phyloP scores from a whole-genome alignment of 768 basidiomycete species.

The Scleroderma citrinum region DNA sequence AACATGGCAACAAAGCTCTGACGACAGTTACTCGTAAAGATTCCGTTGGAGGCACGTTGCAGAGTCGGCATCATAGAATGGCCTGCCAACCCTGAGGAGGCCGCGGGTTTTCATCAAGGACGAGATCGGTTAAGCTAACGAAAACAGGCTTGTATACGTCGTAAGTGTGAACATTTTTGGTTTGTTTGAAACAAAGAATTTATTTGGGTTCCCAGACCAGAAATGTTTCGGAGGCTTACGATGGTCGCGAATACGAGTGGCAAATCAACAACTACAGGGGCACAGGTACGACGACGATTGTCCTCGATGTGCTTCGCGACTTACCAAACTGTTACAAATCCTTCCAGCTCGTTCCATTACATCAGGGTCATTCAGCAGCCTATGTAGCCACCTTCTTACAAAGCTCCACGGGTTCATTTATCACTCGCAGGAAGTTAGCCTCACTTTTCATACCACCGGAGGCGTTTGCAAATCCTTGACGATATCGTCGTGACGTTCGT shows the following conservation, averaged over 20 bases:
- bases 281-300: constrained; percentile 15
- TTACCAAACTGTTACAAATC: not conserved
- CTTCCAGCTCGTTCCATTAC: constrained; percentile 22
- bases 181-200: not conserved
- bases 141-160: constrained; percentile 18
- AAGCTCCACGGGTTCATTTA: constrained; percentile 10
- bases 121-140: constrained; percentile 19
- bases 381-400: constrained; percentile 25
- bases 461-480: constrained; percentile 26
- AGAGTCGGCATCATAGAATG: constrained; percentile 28
- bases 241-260: constrained; percentile 24
- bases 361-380: not conserved
- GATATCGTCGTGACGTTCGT: constrained; percentile 33
- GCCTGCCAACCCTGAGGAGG: constrained; percentile 7
- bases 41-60: constrained; percentile 13
- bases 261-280: constrained; percentile 17
- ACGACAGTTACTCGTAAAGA: constrained; percentile 22
- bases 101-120: constrained; percentile 19
- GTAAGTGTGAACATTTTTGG: constrained; percentile 7
- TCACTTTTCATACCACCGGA: constrained; percentile 24
- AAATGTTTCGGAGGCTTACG: constrained; percentile 18
- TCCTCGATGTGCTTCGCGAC: too few species aligned
- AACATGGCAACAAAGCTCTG: constrained; percentile 10
- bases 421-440: constrained; percentile 11
- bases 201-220: constrained; percentile 12